phyloP scores from a whole-genome alignment of 2,329 filamentous ascomycete genomes.

The Paracoccidioides lutzii region DNA sequence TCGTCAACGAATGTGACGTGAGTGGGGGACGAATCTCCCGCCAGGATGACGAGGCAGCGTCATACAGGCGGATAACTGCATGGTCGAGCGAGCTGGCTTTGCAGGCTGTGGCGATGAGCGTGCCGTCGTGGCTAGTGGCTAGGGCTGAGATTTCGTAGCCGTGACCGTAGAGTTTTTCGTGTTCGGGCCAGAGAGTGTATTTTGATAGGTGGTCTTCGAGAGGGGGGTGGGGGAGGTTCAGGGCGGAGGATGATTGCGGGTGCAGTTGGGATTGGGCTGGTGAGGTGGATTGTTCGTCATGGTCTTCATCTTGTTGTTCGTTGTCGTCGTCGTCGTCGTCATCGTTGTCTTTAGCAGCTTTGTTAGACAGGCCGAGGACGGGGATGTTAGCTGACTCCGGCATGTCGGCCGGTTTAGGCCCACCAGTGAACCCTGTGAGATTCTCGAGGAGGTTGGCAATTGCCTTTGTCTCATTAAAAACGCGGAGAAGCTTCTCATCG shows the following conservation, averaged over 20 bases:
- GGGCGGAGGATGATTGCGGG: conserved; percentile 32
- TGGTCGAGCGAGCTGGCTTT: conserved; percentile 87
- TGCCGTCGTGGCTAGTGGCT: conserved; percentile 61
- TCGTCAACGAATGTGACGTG: conserved; percentile 73
- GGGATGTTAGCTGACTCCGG: conserved; percentile 54
- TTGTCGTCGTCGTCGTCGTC: conserved; percentile 39
- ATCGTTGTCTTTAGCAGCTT: conserved; percentile 58
- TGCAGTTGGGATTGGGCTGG: conserved; percentile 26
- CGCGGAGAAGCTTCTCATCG: conserved; percentile 93
- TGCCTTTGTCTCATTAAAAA: conserved; percentile 79
- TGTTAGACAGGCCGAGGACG: conserved; percentile 89
- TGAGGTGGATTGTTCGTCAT: conserved; percentile 19
- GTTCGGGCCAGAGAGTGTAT: conserved; percentile 88
- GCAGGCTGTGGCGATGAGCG: conserved; percentile 77
- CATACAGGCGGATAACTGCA: conserved; percentile 83
- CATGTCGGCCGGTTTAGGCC: neutral
- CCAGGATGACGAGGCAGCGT: conserved; percentile 60
- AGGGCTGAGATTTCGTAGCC: conserved; percentile 92
- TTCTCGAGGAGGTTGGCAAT: conserved; percentile 61
- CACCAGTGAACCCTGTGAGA: conserved; percentile 48
- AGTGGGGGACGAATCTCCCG: conserved; percentile 74
- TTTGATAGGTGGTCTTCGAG: conserved; percentile 81
- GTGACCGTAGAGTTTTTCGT: conserved; percentile 93
- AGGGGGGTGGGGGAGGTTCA: conserved; percentile 61
- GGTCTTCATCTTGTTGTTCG: conserved; percentile 33